Evolutionary conservation across 805 yeast genomes (phyloP).

Genomic region (Saturnispora hagleri): DNA sequence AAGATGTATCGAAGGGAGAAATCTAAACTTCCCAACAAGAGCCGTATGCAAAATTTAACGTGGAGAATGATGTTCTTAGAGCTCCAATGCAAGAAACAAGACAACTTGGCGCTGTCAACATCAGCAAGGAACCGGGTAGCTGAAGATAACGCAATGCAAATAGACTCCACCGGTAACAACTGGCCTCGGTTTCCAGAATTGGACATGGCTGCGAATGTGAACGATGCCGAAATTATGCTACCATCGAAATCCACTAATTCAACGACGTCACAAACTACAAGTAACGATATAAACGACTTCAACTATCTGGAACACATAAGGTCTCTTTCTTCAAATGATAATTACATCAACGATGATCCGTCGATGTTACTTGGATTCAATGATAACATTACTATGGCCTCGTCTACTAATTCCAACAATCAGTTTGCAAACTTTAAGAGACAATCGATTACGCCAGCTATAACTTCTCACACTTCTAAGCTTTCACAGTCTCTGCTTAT

Average conservation of each 20-base stretch:
- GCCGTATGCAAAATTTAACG: constrained; percentile 74
- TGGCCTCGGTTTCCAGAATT: constrained; percentile 31
- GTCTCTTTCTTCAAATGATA: constrained; percentile 11
- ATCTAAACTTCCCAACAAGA: constrained; percentile 62
- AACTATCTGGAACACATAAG: constrained; percentile 14
- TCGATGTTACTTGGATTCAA: background rate
- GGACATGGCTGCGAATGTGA: constrained; percentile 12
- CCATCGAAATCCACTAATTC: constrained; percentile 2
- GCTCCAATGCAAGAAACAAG: background rate
- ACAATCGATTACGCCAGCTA: constrained; percentile 18
- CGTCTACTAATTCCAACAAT: background rate
- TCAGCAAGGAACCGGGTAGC: background rate
- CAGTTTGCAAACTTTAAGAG: constrained; percentile 14
- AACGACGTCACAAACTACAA: background rate
- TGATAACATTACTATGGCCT: background rate
- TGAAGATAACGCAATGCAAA: background rate
- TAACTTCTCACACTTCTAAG: constrained; percentile 22
- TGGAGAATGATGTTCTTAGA: constrained; percentile 78
- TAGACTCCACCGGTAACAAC: constrained; percentile 17
- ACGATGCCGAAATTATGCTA: background rate
- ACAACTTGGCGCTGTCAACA: background rate
- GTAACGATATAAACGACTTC: constrained; percentile 5
- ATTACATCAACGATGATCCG: constrained; percentile 6
- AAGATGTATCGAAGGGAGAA: constrained; percentile 72
- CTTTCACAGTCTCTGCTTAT: constrained; percentile 22